Percentiles rank a stretch among this genome's conserved stretches.
These are phyloP conservation scores for Cytidiella melzeri DNA, from an alignment of 768 basidiomycete genomes.

Conservation along the genomic window DNA sequence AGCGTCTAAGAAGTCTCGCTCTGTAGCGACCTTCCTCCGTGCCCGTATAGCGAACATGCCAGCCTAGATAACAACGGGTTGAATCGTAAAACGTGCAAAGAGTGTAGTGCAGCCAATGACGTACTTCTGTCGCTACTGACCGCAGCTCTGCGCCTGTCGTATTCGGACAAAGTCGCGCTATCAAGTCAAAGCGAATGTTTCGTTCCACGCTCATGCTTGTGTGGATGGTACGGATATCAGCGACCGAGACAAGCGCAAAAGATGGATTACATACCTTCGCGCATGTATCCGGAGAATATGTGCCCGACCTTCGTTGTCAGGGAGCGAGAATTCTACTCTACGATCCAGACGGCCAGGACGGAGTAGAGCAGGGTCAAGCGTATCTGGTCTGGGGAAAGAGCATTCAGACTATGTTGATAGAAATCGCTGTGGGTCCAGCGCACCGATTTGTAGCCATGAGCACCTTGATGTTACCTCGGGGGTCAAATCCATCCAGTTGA, in stretches of 20 bases:
- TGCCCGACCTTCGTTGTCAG: constrained; percentile 93
- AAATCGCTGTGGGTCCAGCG: constrained; percentile 18
- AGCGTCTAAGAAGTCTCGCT: constrained; percentile 94
- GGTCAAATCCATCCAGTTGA: constrained; percentile 97
- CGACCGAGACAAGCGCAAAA: too few relatives aligned
- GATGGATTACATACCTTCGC: constrained; percentile 53
- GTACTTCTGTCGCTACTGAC: constrained; percentile 92
- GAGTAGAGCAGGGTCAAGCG: constrained; percentile 92
- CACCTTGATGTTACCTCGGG: constrained; percentile 99
- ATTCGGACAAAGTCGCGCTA: constrained; percentile 94
- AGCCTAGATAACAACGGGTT: constrained; percentile 44
- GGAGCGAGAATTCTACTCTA: constrained; percentile 93
- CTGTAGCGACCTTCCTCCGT: constrained; percentile 92
- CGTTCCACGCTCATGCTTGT: constrained; percentile 93
- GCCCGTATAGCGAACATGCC: constrained; percentile 99
- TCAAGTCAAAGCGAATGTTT: constrained; percentile 95
- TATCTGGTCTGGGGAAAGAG: constrained; percentile 72
- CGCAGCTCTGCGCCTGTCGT: constrained; percentile 98
- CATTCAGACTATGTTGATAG: neutral
- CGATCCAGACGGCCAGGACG: constrained; percentile 95
- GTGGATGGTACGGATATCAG: too few relatives aligned
- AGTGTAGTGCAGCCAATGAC: constrained; percentile 16
- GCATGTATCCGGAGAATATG: constrained; percentile 97
- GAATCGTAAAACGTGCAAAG: constrained; percentile 3
- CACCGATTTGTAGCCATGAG: constrained; percentile 98